Percentiles rank a stretch among this genome's conserved stretches.
Conservation (phyloP, 768 basidiomycete genomes). For the Mycena albidolilacea region DNA sequence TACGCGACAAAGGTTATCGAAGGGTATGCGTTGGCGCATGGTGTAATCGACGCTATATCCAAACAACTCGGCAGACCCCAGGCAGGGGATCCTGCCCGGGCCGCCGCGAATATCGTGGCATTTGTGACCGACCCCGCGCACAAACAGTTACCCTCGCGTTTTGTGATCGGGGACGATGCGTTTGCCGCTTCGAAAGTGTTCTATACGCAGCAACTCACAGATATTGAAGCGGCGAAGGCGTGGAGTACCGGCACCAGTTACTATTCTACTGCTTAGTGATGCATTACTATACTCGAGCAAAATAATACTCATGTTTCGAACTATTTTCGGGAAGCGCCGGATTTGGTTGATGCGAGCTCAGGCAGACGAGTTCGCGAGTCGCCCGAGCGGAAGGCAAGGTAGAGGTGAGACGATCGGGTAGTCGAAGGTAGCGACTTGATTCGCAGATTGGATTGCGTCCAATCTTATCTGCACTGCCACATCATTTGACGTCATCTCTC, state of each 20-base stretch:
- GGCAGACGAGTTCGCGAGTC: too few relatives aligned
- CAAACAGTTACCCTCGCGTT: constrained; percentile 19
- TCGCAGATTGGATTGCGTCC: too few relatives aligned
- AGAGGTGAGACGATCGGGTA: too few relatives aligned
- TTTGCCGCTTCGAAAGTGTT: neutral
- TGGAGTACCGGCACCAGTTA: constrained; percentile 24
- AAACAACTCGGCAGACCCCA: neutral
- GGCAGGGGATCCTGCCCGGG: constrained; percentile 20
- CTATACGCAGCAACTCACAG: constrained; percentile 20
- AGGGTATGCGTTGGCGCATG: constrained; percentile 23
- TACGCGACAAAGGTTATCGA: constrained; percentile 12
- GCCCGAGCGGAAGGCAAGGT: too few relatives aligned
- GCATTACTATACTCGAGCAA: too few relatives aligned
- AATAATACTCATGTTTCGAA: too few relatives aligned
- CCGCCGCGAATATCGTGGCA: constrained; percentile 6
- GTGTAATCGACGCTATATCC: neutral
- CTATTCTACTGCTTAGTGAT: neutral
- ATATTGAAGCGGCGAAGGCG: constrained; percentile 19
- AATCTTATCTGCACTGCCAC: too few relatives aligned
- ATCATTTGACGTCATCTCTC: too few relatives aligned
- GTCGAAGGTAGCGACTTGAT: too few relatives aligned
- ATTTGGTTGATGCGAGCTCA: too few relatives aligned
- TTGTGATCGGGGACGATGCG: constrained; percentile 24
- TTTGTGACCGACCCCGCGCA: constrained; percentile 15
- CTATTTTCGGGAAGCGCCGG: too few relatives aligned